Conservation (phyloP, 306 rosid genomes). For the Gleditsia sinensis region DNA sequence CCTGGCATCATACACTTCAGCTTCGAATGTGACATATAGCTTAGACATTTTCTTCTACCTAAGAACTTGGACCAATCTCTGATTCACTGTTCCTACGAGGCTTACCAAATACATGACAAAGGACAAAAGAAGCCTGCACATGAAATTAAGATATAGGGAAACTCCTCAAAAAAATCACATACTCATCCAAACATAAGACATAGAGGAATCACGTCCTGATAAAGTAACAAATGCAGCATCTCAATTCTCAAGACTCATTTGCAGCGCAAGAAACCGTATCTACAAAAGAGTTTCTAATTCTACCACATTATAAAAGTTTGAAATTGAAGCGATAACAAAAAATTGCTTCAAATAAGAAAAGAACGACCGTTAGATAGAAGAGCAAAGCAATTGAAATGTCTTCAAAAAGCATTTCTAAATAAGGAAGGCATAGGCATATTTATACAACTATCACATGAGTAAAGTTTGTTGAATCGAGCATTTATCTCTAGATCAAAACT, state of each 20-base stretch:
- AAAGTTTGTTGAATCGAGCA: not conserved
- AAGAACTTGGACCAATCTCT: slow-evolving; percentile 56
- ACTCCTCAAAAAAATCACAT: not conserved
- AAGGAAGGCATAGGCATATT: not conserved
- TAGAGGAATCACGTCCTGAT: not conserved
- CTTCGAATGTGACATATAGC: slow-evolving; percentile 52
- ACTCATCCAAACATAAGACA: not conserved
- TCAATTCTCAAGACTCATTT: not conserved
- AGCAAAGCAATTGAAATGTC: not conserved
- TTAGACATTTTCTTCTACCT: slow-evolving; percentile 55
- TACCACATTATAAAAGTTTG: too few relatives aligned
- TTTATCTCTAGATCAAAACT: too few relatives aligned
- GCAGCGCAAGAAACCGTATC: not conserved
- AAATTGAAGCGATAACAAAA: too few relatives aligned
- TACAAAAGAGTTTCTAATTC: not conserved
- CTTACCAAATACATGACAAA: slow-evolving; percentile 57
- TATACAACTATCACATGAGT: too few relatives aligned
- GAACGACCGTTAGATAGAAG: too few relatives aligned
- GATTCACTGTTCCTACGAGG: slow-evolving; percentile 39
- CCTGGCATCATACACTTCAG: slow-evolving; percentile 31
- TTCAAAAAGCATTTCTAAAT: not conserved
- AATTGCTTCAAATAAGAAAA: too few relatives aligned
- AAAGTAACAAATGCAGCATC: not conserved
- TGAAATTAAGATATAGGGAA: not conserved
- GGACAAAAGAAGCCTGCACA: slow-evolving; percentile 57